A percentile compares a stretch with the other conserved stretches of the same genome.
Conservation (phyloP, 495 filamentous ascomycete genomes). For the Penicillium manginii region DNA sequence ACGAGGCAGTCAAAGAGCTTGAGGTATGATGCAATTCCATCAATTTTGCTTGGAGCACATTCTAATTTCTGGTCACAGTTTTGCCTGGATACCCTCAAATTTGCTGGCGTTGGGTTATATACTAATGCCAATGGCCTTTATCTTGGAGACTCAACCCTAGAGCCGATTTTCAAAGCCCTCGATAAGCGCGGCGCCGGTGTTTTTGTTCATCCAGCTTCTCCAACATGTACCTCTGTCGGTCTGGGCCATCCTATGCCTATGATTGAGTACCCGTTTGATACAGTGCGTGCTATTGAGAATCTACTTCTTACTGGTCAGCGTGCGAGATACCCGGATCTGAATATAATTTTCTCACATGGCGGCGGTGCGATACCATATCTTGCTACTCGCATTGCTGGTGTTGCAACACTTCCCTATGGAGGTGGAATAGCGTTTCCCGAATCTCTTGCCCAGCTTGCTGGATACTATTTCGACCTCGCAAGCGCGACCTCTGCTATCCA, state of each 20-base stretch:
- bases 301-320: slow-evolving; percentile 53
- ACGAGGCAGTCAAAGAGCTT: slow-evolving; percentile 44
- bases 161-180: slow-evolving; percentile 43
- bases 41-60: background rate
- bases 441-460: slow-evolving; percentile 18
- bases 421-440: slow-evolving; percentile 11
- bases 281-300: slow-evolving; percentile 50
- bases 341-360: slow-evolving; percentile 53
- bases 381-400: slow-evolving; percentile 27
- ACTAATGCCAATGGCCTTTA: slow-evolving; percentile 54
- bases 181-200: slow-evolving; percentile 37
- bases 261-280: slow-evolving; percentile 63
- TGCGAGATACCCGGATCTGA: slow-evolving; percentile 44
- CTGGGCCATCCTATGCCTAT: slow-evolving; percentile 48
- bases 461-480: slow-evolving; percentile 29
- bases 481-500: slow-evolving; percentile 21
- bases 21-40: slow-evolving; percentile 22
- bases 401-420: slow-evolving; percentile 17
- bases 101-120: slow-evolving; percentile 51
- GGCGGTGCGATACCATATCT: slow-evolving; percentile 53
- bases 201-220: slow-evolving; percentile 58
- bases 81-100: slow-evolving; percentile 32
- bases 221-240: slow-evolving; percentile 31
- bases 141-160: slow-evolving; percentile 47
- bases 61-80: background rate